phyloP scores from a whole-genome alignment of 192 early-diverging fungal genomes.

The Rhizoclosmatium sp. region DNA sequence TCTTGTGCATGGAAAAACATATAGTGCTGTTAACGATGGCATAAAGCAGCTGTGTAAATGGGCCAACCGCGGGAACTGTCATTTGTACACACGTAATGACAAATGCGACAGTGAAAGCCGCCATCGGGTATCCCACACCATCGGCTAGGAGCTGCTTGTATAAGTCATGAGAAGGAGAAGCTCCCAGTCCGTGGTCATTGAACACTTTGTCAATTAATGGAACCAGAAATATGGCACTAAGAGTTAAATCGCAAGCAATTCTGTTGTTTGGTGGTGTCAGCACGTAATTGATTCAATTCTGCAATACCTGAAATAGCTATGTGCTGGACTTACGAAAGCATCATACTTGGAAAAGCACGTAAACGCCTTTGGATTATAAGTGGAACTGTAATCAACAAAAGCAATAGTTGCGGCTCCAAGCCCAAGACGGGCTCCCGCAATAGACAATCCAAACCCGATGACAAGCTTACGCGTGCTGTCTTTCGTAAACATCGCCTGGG shows the following conservation, averaged over 20 bases:
- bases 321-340: background rate
- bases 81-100: background rate
- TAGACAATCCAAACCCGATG: background rate
- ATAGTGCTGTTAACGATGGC: background rate
- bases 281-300: background rate
- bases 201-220: background rate
- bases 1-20: background rate
- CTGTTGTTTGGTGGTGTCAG: background rate
- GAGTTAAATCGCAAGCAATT: background rate
- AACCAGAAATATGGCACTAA: background rate
- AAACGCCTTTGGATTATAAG: background rate
- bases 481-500: background rate
- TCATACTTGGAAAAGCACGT: conserved; percentile 5
- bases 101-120: background rate
- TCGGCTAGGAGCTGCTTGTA: background rate
- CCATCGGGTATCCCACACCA: background rate
- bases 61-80: background rate
- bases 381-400: background rate
- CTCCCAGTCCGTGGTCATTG: background rate
- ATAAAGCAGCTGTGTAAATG: background rate
- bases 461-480: background rate
- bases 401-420: conserved; percentile 1
- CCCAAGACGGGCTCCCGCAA: background rate
- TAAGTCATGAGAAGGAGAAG: background rate
- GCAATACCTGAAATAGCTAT: conserved; percentile 2